A percentile compares a stretch with the other conserved stretches of the same genome.
Conservation (phyloP, 345 rosid genomes). For the Anastatica hierochuntica region DNA sequence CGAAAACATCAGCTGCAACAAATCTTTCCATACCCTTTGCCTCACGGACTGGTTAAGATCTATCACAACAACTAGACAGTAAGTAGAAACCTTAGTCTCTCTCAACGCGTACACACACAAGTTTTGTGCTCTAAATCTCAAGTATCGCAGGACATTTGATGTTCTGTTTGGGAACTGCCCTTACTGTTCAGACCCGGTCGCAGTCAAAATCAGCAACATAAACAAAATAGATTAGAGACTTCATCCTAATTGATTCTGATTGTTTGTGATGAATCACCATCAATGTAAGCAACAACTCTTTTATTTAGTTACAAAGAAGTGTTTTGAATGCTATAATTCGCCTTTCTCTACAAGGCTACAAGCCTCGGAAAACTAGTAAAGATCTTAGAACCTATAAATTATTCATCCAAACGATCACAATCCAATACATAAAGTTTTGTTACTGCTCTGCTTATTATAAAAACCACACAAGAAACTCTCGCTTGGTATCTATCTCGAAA, state of each 20-base stretch:
- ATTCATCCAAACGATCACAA: conserved; percentile 10
- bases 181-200: conserved; percentile 63
- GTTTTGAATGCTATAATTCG: too few species aligned
- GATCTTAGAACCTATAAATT: too few species aligned
- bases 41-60: conserved; percentile 75
- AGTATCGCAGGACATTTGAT: conserved; percentile 60
- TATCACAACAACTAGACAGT: conserved; percentile 76
- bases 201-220: conserved; percentile 42
- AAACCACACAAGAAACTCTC: conserved; percentile 17
- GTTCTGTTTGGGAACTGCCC: conserved; percentile 75
- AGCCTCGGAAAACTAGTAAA: too few species aligned
- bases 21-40: conserved; percentile 62
- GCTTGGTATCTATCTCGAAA: conserved; percentile 8
- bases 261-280: background rate
- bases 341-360: too few species aligned
- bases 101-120: background rate
- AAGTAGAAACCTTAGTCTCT: conserved; percentile 27
- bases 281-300: too few species aligned
- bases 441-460: conserved; percentile 17
- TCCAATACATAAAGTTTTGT: conserved; percentile 5
- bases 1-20: conserved; percentile 56
- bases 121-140: conserved; percentile 10
- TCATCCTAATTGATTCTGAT: background rate
- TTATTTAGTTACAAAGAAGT: too few species aligned
- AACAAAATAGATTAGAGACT: conserved; percentile 15